Evolutionary conservation across 2,329 filamentous ascomycete species (phyloP).

Genomic region (Ophiostoma sp.): DNA sequence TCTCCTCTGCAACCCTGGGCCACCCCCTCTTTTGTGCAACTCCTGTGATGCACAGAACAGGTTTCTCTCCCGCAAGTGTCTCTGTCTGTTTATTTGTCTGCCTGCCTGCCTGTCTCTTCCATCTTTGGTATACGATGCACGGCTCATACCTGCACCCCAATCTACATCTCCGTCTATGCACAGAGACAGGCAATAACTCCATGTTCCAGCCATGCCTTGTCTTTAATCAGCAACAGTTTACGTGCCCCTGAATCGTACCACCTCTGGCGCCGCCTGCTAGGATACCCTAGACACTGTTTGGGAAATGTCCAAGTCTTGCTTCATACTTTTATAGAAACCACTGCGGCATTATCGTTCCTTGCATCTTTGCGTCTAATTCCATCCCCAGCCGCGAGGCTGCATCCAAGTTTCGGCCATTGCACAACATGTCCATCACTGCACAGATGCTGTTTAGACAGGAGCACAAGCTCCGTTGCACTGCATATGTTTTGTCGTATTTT

Average conservation of each 20-base stretch:
- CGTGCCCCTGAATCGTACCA: not conserved
- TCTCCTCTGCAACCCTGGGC: not conserved
- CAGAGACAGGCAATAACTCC: not conserved
- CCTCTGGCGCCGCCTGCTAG: not conserved
- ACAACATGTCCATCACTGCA: not conserved
- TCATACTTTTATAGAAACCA: not conserved
- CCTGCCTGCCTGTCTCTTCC: not conserved
- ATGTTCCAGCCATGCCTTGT: not conserved
- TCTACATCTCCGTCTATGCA: not conserved
- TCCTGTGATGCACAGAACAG: not conserved
- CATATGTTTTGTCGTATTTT: not conserved
- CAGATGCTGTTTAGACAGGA: not conserved
- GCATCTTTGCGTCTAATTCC: not conserved
- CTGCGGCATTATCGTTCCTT: not conserved
- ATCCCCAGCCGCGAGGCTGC: not conserved
- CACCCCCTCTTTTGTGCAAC: not conserved
- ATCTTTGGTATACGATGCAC: not conserved
- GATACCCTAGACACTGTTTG: not conserved
- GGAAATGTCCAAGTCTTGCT: not conserved
- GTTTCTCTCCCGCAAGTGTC: not conserved
- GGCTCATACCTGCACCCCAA: not conserved
- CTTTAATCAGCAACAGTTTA: not conserved
- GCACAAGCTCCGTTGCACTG: not conserved
- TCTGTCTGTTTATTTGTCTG: not conserved
- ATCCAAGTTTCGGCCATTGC: slow-evolving; percentile 10